Conservation (phyloP, 2,329 filamentous ascomycete genomes). For the Neurospora crassa region DNA sequence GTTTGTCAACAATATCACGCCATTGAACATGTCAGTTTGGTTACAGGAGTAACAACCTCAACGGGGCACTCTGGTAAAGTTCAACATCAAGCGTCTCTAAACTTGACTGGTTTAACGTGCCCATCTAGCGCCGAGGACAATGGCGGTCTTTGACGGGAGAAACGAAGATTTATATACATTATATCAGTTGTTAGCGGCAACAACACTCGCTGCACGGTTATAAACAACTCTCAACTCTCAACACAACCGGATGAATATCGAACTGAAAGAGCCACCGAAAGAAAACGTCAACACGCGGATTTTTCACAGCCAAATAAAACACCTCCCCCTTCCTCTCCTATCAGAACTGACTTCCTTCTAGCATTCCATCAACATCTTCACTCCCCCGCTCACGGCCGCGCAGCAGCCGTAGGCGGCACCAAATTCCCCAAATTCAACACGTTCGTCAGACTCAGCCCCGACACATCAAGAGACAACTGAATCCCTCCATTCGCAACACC, state of each 20-base stretch:
- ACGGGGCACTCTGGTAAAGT: background rate
- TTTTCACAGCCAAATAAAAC: background rate
- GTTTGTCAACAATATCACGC: background rate
- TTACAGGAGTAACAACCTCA: background rate
- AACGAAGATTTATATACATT: constrained; percentile 3
- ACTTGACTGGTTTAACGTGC: background rate
- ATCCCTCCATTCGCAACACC: constrained; percentile 17
- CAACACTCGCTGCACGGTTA: background rate
- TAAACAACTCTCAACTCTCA: background rate
- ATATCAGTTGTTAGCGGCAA: constrained; percentile 1
- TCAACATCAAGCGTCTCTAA: background rate
- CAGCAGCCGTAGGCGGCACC: constrained; percentile 16
- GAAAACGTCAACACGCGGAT: background rate
- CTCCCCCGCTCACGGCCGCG: background rate
- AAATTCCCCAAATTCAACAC: constrained; percentile 35
- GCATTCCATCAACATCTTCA: background rate
- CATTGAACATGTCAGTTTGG: background rate
- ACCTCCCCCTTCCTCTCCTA: background rate
- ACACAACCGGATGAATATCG: background rate
- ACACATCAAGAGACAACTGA: constrained; percentile 27
- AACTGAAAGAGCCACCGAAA: background rate
- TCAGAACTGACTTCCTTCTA: background rate
- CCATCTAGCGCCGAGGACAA: background rate
- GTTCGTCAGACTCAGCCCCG: constrained; percentile 32
- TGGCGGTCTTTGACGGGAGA: background rate